Evolutionary conservation across 192 early-diverging fungal species (phyloP), one percentile per base, ranked within the genome.

Genomic region (Dissophora ornata): DNA sequence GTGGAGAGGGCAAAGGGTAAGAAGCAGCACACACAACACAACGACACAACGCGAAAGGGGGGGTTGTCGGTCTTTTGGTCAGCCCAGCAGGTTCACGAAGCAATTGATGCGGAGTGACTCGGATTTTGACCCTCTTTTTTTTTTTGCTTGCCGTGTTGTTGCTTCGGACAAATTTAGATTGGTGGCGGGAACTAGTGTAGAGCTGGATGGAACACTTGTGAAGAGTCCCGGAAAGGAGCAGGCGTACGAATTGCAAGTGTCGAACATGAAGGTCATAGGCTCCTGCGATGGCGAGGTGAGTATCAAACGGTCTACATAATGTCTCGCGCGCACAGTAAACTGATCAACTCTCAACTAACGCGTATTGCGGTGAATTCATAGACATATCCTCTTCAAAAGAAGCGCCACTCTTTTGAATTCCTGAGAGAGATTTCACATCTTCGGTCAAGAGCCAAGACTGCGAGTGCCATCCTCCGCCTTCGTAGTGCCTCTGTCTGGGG

Each of bases 341-440:
- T n/a, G n/a, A n/a, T n/a, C n/a, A 4, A 24, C 16, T 42, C 40
- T 41, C 22, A n/a, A n/a, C n/a, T n/a, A 46, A 24, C 22, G 30
- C 13, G 19, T 52, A 22, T 22, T 47, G 11, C 7, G 2, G 9
- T 50, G 47, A 10, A 34, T 5, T 4, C 19, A 24, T 66, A 92
- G 87, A 79, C 86, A 16, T 97, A 95, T 55, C 95, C 95, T 3
- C 75, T 97, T 47, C 92, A 95, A 79, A 97, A 97, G 81, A 92
- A 93, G 55, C 82, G 84, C 38, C 90, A 95, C 48, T 79, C 89
- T 0, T 67, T 91, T 21, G 92, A 94, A 55, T 92, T 93, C 75
- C 61, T 97, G 62, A 87, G 95, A 58, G 88, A 91, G 21, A 90
- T 90, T 41, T 81, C 84, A 1, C 90, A 97, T 58, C 68, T 97